phyloP scores from a whole-genome alignment of 2,329 filamentous ascomycete species.

The Camillea tinctor region DNA sequence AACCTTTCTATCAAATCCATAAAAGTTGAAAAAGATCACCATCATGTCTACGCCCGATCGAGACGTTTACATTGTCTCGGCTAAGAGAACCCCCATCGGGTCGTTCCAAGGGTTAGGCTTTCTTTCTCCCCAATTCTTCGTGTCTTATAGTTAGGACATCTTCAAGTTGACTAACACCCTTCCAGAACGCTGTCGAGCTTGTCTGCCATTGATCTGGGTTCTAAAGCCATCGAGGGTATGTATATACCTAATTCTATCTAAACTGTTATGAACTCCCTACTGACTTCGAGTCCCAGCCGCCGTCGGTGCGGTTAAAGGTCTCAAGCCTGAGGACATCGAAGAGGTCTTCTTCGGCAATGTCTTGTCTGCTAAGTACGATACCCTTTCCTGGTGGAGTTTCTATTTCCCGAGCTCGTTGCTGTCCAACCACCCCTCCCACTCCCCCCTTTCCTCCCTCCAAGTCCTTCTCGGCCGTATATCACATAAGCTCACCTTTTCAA shows the following conservation, averaged over 20 bases:
- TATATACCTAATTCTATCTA: constrained; percentile 1
- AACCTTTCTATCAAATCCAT: constrained; percentile 6
- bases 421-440: constrained; percentile 14
- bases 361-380: constrained; percentile 81
- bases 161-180: constrained; percentile 8
- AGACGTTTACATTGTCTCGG: constrained; percentile 96
- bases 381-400: too few relatives aligned
- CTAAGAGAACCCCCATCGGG: constrained; percentile 85
- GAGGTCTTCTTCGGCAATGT: constrained; percentile 99
- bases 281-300: constrained; percentile 51
- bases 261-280: constrained; percentile 2
- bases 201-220: constrained; percentile 81
- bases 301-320: constrained; percentile 79
- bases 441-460: not conserved
- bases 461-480: not conserved
- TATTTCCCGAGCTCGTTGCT: not conserved
- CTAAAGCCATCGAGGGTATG: constrained; percentile 88
- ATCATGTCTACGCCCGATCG: constrained; percentile 77
- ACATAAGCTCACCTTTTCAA: constrained; percentile 5
- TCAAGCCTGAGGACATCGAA: constrained; percentile 87
- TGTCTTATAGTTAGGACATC: constrained; percentile 10
- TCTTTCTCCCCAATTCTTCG: constrained; percentile 1
- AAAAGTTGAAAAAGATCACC: constrained; percentile 20
- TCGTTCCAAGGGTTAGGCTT: constrained; percentile 82
- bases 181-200: constrained; percentile 82